Percentiles rank a stretch among this genome's conserved stretches.
These are phyloP conservation scores for Saccharomycopsis fermentans DNA, from an alignment of 805 yeast species.

Conservation along the genomic window DNA sequence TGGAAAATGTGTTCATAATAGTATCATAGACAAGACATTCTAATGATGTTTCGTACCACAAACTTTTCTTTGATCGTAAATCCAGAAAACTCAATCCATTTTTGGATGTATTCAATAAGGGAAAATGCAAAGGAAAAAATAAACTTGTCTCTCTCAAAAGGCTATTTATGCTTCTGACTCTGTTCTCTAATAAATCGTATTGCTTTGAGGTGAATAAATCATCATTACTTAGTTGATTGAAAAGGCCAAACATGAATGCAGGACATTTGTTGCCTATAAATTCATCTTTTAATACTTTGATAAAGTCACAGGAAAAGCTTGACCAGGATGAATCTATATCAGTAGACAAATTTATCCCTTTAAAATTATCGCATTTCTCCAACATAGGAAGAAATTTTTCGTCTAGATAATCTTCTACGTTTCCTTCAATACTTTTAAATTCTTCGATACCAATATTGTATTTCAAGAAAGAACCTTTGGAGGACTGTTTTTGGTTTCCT, in stretches of 20 bases:
- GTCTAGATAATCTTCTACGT: slow-evolving; percentile 42
- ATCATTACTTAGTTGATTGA: slow-evolving; percentile 16
- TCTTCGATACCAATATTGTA: slow-evolving; percentile 53
- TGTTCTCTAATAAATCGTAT: slow-evolving; percentile 25
- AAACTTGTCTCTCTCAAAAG: slow-evolving; percentile 41
- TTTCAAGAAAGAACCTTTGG: slow-evolving; percentile 32
- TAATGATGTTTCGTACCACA: slow-evolving; percentile 36
- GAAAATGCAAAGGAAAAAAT: slow-evolving; percentile 41
- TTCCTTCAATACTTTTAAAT: slow-evolving; percentile 32
- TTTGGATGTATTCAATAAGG: slow-evolving; percentile 16
- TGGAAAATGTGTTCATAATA: slow-evolving; percentile 31
- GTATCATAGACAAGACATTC: slow-evolving; percentile 37
- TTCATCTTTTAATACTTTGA: slow-evolving; percentile 59
- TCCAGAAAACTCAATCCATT: background rate
- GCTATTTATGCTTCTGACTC: slow-evolving; percentile 37
- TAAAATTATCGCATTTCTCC: slow-evolving; percentile 67
- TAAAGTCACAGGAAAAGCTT: slow-evolving; percentile 48
- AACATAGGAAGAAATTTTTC: slow-evolving; percentile 46
- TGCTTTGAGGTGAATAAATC: slow-evolving; percentile 12
- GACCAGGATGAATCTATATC: slow-evolving; percentile 82
- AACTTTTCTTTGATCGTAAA: slow-evolving; percentile 3
- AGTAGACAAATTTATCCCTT: slow-evolving; percentile 59
- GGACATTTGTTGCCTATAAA: slow-evolving; percentile 40
- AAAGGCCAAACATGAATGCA: slow-evolving; percentile 39
- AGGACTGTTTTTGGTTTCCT: slow-evolving; percentile 7